Conservation (phyloP, 2,329 filamentous ascomycete genomes). For the Geosmithia putterillii region DNA sequence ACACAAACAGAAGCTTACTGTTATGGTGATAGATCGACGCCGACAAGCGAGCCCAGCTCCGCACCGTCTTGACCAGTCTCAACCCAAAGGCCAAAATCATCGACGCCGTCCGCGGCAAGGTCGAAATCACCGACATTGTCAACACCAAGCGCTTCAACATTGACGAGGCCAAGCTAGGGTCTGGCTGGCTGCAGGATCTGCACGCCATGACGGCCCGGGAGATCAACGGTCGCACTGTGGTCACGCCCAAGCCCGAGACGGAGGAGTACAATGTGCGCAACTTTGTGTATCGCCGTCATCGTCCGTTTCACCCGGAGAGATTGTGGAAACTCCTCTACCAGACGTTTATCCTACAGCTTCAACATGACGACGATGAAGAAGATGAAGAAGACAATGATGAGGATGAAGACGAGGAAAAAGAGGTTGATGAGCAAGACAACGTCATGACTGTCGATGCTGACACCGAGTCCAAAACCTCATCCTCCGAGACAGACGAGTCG, state of each 20-base stretch:
- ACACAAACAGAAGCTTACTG: background rate
- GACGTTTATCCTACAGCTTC: constrained; percentile 37
- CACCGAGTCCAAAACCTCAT: constrained; percentile 11
- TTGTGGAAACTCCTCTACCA: constrained; percentile 32
- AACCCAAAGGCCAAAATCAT: constrained; percentile 57
- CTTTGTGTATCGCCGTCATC: constrained; percentile 52
- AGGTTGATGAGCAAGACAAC: constrained; percentile 5
- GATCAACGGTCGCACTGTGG: constrained; percentile 36
- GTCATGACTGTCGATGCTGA: constrained; percentile 4
- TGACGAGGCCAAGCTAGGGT: constrained; percentile 48
- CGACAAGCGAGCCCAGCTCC: constrained; percentile 30
- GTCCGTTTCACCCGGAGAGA: constrained; percentile 37
- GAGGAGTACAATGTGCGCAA: constrained; percentile 62
- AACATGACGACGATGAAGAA: constrained; percentile 22
- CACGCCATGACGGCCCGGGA: constrained; percentile 54
- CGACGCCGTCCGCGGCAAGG: constrained; percentile 43
- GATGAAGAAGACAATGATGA: constrained; percentile 20
- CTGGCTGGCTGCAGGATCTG: constrained; percentile 59
- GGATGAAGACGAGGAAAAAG: constrained; percentile 7
- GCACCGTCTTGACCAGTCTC: constrained; percentile 43
- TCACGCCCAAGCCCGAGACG: constrained; percentile 58
- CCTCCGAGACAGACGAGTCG: constrained; percentile 1
- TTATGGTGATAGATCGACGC: constrained; percentile 18
- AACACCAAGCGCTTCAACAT: constrained; percentile 55
- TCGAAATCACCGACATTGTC: constrained; percentile 51